Evolutionary conservation across 164 flowering plant species (phyloP), one percentile per base, ranked within the genome.

Genomic region (Berberis vulgaris): DNA sequence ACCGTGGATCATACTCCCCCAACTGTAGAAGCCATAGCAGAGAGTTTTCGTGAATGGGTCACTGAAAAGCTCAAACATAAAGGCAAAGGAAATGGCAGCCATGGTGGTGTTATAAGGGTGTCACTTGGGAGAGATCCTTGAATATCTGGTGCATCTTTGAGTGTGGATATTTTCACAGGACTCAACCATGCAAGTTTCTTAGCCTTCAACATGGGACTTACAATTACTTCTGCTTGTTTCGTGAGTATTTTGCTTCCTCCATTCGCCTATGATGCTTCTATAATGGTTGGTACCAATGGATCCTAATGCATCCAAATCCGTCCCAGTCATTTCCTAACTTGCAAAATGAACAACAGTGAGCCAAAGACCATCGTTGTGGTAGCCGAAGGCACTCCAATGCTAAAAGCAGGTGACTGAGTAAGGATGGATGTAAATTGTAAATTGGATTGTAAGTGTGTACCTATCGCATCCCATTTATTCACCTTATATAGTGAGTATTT

Each of bases 181-280:
- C 85, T 92, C 3, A 76, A 76, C 6, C 76, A 83, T 2, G 89
- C 87, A 4, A 93, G 96, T 5, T 92, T 96, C 63, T 57, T 72
- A 72, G 80, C 47, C 40, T 84, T 86, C 60, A 91, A 92, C 62
- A 92, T 92, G 86, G 98, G 96, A 6, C 82, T 92, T 11, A 96
- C 98, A 4, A 89, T 96, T 1, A 92, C 98, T 10, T 96, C 98
- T 0, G 98, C 96, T 69, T 92, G 98, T 74, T 92, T 86, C 77
- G 89, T 92, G 96, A 92, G 96, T 69, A 92, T 96, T n/a, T n/a
- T 85, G 67, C 72, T 89, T 70, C 72, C 83, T 68, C 84, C 91
- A 52, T 87, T 89, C 79, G 42, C 64, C 6, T 92, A 79, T 62
- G 86, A 92, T 74, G 98, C 86, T 72, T 89, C 96, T 3, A 87